Percentiles rank a stretch among this genome's conserved stretches.
Conservation (phyloP, 2,329 filamentous ascomycete genomes). For the Colletotrichum sp. region DNA sequence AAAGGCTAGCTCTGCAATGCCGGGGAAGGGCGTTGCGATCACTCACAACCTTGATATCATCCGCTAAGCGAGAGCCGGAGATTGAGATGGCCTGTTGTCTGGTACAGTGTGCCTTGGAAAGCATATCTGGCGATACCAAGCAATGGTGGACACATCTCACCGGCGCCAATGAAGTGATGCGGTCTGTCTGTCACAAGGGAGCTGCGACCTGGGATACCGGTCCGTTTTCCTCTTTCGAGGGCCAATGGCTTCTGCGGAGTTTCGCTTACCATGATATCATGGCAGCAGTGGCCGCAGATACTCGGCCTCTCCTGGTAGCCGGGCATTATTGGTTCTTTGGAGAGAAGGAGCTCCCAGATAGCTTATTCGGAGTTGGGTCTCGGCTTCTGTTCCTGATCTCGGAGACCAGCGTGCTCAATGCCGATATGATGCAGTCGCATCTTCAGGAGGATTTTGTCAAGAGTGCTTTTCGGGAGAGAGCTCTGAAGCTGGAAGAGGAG, state of each 20-base stretch:
- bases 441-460: background rate
- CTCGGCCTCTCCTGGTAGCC: background rate
- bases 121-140: background rate
- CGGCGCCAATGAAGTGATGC: background rate
- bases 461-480: background rate
- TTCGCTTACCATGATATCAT: background rate
- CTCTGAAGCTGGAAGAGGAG: background rate
- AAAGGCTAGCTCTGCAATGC: background rate
- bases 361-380: background rate
- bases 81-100: background rate
- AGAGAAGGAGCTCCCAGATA: background rate
- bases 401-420: background rate
- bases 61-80: background rate
- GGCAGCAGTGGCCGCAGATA: background rate
- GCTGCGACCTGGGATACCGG: background rate
- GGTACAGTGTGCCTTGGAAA: background rate
- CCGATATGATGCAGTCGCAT: background rate
- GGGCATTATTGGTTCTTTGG: background rate
- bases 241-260: background rate
- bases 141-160: background rate
- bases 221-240: background rate
- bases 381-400: background rate
- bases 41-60: background rate
- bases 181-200: background rate
- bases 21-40: background rate